Conservation (phyloP, 495 filamentous ascomycete genomes). For the Penicillium roqueforti region DNA sequence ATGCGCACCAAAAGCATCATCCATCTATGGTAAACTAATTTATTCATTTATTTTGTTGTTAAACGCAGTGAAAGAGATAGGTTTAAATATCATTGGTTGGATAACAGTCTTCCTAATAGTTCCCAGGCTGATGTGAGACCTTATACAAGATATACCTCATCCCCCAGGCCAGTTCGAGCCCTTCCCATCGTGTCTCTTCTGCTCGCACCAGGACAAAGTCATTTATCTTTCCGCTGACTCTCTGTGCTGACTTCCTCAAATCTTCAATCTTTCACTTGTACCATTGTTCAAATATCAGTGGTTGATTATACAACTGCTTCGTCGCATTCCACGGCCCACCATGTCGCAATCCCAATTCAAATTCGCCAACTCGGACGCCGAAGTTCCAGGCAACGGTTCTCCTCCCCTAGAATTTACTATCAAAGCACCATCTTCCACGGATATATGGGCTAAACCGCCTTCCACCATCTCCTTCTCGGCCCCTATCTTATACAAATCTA, state of each 20-base stretch:
- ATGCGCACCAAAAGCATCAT: too few species aligned
- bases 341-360: conserved; percentile 36
- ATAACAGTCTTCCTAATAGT: too few species aligned
- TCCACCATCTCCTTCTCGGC: conserved; percentile 55
- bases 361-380: conserved; percentile 33
- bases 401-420: conserved; percentile 50
- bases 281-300: not conserved
- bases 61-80: too few species aligned
- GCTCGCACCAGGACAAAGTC: not conserved
- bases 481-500: conserved; percentile 46
- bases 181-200: too few species aligned
- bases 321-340: conserved; percentile 4
- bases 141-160: too few species aligned
- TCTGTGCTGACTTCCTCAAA: not conserved
- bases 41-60: too few species aligned
- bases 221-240: not conserved
- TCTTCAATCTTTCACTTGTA: not conserved
- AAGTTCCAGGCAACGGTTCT: conserved; percentile 29
- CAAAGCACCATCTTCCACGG: conserved; percentile 56
- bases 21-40: too few species aligned
- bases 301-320: not conserved
- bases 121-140: too few species aligned
- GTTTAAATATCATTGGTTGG: too few species aligned
- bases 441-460: conserved; percentile 80
- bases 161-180: too few species aligned